Conservation (phyloP, 495 filamentous ascomycete genomes). For the Delitschia confertaspora region DNA sequence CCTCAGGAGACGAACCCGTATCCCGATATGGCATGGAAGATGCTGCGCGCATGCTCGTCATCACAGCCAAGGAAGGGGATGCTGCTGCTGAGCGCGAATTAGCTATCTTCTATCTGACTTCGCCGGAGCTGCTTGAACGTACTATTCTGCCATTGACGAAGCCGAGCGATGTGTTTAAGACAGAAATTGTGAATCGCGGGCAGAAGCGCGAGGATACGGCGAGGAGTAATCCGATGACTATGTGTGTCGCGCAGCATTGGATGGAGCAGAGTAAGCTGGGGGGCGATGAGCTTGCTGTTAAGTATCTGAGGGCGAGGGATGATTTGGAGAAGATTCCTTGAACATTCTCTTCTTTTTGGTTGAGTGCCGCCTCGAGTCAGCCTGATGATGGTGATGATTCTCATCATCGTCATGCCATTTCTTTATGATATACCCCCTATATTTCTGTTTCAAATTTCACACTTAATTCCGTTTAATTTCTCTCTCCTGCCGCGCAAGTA, state of each 20-base stretch:
- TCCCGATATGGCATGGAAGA: slow-evolving; percentile 63
- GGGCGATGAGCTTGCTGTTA: slow-evolving; percentile 78
- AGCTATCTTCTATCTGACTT: slow-evolving; percentile 87
- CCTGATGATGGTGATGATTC: slow-evolving; percentile 1
- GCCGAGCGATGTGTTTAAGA: slow-evolving; percentile 84
- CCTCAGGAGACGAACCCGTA: slow-evolving; percentile 33
- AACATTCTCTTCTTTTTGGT: slow-evolving; percentile 4
- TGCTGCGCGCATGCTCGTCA: slow-evolving; percentile 85
- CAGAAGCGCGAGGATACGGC: slow-evolving; percentile 44
- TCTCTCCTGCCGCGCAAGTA: neutral
- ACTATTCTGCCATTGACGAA: slow-evolving; percentile 77
- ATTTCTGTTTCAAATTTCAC: neutral
- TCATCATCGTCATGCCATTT: neutral
- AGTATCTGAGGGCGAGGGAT: slow-evolving; percentile 68
- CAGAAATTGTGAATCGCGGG: slow-evolving; percentile 70
- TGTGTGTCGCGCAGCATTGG: slow-evolving; percentile 97
- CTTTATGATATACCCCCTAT: slow-evolving; percentile 10
- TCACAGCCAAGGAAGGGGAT: slow-evolving; percentile 89
- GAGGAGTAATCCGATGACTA: slow-evolving; percentile 73
- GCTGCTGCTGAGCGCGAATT: slow-evolving; percentile 90
- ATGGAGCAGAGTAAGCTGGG: slow-evolving; percentile 86
- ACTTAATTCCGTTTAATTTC: neutral
- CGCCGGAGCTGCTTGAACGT: slow-evolving; percentile 78
- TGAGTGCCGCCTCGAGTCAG: neutral
- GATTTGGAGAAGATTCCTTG: slow-evolving; percentile 45